Base-by-base conservation (phyloP, 1,284 basidiomycete genomes). In the Meripilus lineatus region DNA sequence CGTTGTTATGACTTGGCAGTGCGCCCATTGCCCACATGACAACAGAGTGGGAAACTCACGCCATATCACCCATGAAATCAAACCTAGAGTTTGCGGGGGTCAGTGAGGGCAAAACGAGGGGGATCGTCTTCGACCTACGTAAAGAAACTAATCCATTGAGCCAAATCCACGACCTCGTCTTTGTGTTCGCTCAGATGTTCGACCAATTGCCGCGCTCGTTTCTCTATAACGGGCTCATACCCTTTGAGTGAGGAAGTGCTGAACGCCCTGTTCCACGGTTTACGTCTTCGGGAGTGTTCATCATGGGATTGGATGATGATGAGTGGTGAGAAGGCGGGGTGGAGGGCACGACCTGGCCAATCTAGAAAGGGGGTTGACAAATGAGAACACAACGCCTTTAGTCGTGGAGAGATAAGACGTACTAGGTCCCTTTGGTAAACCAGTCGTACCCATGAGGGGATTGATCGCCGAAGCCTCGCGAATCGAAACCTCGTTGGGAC, bases 221-320 rank as follows among this genome's bases (percentile, higher is more conserved):
- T 47, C 20, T 52, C 46, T 40, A 72, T 51, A 18, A 67, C 47
- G 0, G 63, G 62, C 39, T 68, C 57, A 43, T 71, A 73, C 22
- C 64, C 66, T 47, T 57, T 66, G 14, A 74, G 47, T 7, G 69
- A 56, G 15, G 58, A 52, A 4, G 59, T 56, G 40, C 58, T 65
- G 49, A 73, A 69, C 5, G 63, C 71, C 30, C 62, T 59, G 45
- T 63, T 67, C 72, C 72, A 74, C 5, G 63, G 62, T 43, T 61
- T 62, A 20, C 72, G 66, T 25, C 65, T 53, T 8, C 60, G 58
- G 2, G 62, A 57, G 48, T 74, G 72, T 22, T 63, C 59, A 23
- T 55, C 56, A 18, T 59, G 46, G 49, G 68, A 56, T 7, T 59
- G 58, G 6, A 59, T 52, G n/a, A 53, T 52, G 20, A 70, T 62